Percentiles rank a stretch among this genome's conserved stretches.
phyloP scores from a whole-genome alignment of 352 stramenopile species.

The Phytophthora cryptogea region DNA sequence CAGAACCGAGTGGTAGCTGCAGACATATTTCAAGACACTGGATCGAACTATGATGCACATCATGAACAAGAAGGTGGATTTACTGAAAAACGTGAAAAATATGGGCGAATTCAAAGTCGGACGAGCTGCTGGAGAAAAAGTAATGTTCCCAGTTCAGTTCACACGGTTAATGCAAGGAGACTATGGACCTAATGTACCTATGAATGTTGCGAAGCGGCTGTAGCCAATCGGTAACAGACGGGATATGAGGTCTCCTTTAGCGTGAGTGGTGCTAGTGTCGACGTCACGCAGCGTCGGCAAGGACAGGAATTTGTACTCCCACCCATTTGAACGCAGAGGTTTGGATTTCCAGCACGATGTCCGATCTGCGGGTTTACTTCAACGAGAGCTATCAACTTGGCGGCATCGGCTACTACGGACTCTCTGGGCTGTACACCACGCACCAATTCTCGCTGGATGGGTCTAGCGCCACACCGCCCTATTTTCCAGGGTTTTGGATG shows the following conservation, averaged over 20 bases:
- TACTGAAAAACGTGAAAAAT: too few relatives aligned
- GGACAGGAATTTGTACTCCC: constrained; percentile 45
- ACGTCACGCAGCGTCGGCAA: constrained; percentile 39
- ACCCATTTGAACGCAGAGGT: constrained; percentile 66
- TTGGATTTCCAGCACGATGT: constrained; percentile 46
- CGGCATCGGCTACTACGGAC: constrained; percentile 41
- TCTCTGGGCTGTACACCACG: constrained; percentile 52
- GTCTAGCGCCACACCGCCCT: constrained; percentile 10
- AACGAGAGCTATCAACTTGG: constrained; percentile 52
- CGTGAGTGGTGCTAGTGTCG: constrained; percentile 1
- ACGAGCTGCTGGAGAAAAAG: too few relatives aligned
- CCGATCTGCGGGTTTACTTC: constrained; percentile 36
- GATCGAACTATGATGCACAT: too few relatives aligned
- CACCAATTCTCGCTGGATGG: constrained; percentile 33
- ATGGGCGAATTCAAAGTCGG: too few relatives aligned
- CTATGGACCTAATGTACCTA: too few relatives aligned
- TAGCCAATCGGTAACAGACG: constrained; percentile 23
- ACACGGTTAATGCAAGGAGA: too few relatives aligned
- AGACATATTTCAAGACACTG: too few relatives aligned
- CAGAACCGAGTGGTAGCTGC: too few relatives aligned
- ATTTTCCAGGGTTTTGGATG: constrained; percentile 58
- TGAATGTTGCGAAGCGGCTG: too few relatives aligned
- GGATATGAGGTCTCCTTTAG: constrained; percentile 39
- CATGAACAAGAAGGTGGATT: too few relatives aligned
- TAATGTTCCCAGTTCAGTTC: too few relatives aligned